phyloP scores from a whole-genome alignment of 352 stramenopile species.

The Globisporangium ultimum region DNA sequence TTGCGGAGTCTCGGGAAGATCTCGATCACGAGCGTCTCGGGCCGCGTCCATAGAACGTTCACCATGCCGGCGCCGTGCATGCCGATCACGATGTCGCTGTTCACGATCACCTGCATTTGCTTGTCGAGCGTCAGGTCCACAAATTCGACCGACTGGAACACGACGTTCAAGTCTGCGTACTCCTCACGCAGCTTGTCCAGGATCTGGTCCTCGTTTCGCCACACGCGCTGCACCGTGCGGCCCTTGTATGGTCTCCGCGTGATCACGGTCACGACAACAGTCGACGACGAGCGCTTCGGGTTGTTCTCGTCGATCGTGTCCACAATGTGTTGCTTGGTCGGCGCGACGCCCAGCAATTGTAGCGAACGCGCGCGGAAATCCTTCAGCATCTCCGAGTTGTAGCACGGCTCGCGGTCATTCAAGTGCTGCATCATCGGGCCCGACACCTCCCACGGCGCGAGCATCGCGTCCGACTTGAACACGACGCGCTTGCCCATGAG shows the following conservation, averaged over 20 bases:
- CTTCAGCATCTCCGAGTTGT: slow-evolving; percentile 41
- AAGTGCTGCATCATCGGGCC: slow-evolving; percentile 73
- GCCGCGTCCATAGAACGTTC: slow-evolving; percentile 29
- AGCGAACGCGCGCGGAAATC: slow-evolving; percentile 39
- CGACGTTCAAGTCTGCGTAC: slow-evolving; percentile 14
- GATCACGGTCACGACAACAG: slow-evolving; percentile 31
- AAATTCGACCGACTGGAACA: slow-evolving; percentile 37
- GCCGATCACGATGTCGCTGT: slow-evolving; percentile 36
- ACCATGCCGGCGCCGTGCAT: slow-evolving; percentile 44
- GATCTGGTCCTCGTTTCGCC: slow-evolving; percentile 28
- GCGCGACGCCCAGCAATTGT: slow-evolving; percentile 5
- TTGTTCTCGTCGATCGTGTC: background rate
- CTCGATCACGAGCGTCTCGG: slow-evolving; percentile 46
- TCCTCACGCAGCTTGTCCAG: slow-evolving; percentile 15
- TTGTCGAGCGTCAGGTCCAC: slow-evolving; percentile 18
- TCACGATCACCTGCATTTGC: slow-evolving; percentile 26
- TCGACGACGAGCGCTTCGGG: slow-evolving; percentile 1
- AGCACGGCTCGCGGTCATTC: slow-evolving; percentile 57
- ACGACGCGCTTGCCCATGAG: slow-evolving; percentile 19
- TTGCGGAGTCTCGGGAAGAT: slow-evolving; percentile 58
- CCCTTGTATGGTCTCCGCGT: slow-evolving; percentile 18
- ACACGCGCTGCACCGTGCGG: slow-evolving; percentile 20
- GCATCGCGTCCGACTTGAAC: slow-evolving; percentile 31
- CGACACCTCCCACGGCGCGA: slow-evolving; percentile 47
- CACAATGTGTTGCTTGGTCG: slow-evolving; percentile 5